Percentiles rank a stretch among this genome's conserved stretches.
These are phyloP conservation scores for Barnettozyma sucrosica DNA, from an alignment of 805 yeast genomes.

Conservation along the genomic window DNA sequence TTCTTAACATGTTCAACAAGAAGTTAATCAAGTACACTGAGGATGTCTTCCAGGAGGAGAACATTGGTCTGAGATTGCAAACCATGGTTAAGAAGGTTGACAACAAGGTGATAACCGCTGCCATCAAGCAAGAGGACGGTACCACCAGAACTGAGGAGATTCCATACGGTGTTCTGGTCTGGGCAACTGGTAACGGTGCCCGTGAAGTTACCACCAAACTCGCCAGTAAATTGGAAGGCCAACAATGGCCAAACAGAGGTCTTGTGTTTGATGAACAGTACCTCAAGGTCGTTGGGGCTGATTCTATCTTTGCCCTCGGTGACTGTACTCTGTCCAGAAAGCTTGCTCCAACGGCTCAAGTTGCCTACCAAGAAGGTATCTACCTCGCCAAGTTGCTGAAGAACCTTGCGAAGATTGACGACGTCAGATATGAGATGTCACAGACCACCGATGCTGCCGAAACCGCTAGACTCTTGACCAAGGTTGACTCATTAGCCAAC, in stretches of 20 bases:
- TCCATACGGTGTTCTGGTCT: conserved; percentile 89
- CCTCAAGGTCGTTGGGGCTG: conserved; percentile 75
- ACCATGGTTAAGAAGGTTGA: conserved; percentile 89
- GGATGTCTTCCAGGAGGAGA: conserved; percentile 37
- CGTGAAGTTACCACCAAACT: conserved; percentile 67
- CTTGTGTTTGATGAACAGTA: conserved; percentile 66
- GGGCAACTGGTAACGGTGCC: conserved; percentile 97
- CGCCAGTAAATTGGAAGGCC: conserved; percentile 67
- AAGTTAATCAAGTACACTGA: conserved; percentile 40
- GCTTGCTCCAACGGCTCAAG: conserved; percentile 95
- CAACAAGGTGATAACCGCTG: conserved; percentile 62
- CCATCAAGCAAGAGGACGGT: conserved; percentile 69
- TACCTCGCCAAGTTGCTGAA: conserved; percentile 71
- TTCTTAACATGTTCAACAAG: conserved; percentile 49
- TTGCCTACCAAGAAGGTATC: conserved; percentile 88
- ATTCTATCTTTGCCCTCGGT: conserved; percentile 83
- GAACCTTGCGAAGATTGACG: conserved; percentile 39
- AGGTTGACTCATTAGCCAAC: conserved; percentile 41
- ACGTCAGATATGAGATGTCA: conserved; percentile 33
- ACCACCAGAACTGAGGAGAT: conserved; percentile 47
- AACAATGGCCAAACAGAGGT: conserved; percentile 81
- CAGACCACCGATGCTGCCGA: conserved; percentile 29
- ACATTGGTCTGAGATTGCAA: conserved; percentile 72
- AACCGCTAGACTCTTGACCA: conserved; percentile 35
- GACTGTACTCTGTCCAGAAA: conserved; percentile 81